Evolutionary conservation across 306 rosid genomes (phyloP), one percentile per base, ranked within the genome.

Genomic region (Astragalus glycyphyllos): DNA sequence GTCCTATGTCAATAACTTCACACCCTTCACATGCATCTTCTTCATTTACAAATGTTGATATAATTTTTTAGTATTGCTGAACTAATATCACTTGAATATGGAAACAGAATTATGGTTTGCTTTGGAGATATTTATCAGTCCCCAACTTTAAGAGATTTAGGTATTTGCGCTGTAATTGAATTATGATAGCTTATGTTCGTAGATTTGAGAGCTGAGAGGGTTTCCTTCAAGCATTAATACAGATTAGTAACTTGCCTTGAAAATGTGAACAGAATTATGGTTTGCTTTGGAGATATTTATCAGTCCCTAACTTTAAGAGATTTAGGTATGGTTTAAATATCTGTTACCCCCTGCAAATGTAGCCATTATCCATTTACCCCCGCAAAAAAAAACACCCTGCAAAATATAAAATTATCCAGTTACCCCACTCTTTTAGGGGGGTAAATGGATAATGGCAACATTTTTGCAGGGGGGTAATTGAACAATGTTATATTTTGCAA

Each of bases 221-320:
- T 5, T 58, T 37, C 49, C 34, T 2, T 37, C 15, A 60, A 61
- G 9, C 6, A 40, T 34, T 60, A 46, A 16, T 35, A 44, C 8
- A 41, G 58, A 58, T 49, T 31, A 50, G 16, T 35, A 42, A 45
- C 65, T 44, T 55, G 34, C 50, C 75, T 70, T 5, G 20, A 71
- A 16, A 59, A 59, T 11, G 16, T 8, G 48, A 37, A 35, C 5
- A 4, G 13, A 59, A 37, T 15, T 37, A 9, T 2, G 44, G 20
- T 26, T 37, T 16, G 9, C 31, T 60, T 60, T 7, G 62, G 41
- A 56, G 41, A 56, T 56, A 56, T 31, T 12, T 32, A 56, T 56
- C 41, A 56, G 31, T 56, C 41, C 38, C 62, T 56, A 56, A 11
- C 14, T 29, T 29, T 2, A 26, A 29, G 11, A 56, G 41, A 29